Conservation (phyloP, 495 filamentous ascomycete species). For the Endocarpon pusillum region DNA sequence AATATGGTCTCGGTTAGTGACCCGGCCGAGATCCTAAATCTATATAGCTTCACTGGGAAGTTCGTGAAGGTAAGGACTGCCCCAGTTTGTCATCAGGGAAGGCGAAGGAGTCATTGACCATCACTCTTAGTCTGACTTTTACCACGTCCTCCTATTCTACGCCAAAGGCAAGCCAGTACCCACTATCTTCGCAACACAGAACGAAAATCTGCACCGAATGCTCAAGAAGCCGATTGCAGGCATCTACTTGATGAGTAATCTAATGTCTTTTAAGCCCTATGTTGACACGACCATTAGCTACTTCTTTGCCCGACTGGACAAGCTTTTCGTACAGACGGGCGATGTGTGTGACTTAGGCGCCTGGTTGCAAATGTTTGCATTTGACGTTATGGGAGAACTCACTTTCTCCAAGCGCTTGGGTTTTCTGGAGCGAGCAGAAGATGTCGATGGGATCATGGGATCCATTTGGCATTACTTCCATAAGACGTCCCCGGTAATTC, state of each 20-base stretch:
- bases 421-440: constrained; percentile 20
- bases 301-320: constrained; percentile 20
- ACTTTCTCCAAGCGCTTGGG: constrained; percentile 21
- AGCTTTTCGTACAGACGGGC: constrained; percentile 10
- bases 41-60: too few species aligned
- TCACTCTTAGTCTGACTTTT: constrained; percentile 19
- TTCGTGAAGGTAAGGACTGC: too few species aligned
- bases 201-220: constrained; percentile 21
- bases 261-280: constrained; percentile 16
- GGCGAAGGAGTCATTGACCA: too few species aligned
- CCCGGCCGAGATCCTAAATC: too few species aligned
- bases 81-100: too few species aligned
- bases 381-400: constrained; percentile 23
- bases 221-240: constrained; percentile 24
- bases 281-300: constrained; percentile 14
- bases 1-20: constrained; percentile 40
- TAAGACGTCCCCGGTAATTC: constrained; percentile 19
- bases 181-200: constrained; percentile 20
- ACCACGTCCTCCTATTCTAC: constrained; percentile 11
- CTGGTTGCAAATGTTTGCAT: constrained; percentile 29
- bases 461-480: constrained; percentile 14
- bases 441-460: constrained; percentile 17
- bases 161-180: constrained; percentile 13
- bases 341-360: constrained; percentile 13
- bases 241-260: constrained; percentile 19